phyloP scores from a whole-genome alignment of 1,139 yeast genomes.

The Torulaspora globosa region DNA sequence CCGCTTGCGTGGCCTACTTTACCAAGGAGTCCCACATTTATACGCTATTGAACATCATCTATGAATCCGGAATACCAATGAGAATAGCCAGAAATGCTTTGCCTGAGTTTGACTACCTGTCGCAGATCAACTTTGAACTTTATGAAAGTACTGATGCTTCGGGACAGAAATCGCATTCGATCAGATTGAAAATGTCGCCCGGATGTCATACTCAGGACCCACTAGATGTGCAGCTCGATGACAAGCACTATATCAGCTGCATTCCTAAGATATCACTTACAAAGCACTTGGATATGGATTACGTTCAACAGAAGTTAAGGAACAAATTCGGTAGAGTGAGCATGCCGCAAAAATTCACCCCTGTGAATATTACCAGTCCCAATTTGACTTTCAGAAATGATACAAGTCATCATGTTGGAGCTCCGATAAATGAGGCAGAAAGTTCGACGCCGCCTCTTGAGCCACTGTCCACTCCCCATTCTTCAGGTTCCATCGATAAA shows the following conservation, averaged over 20 bases:
- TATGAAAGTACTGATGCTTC: conserved; percentile 73
- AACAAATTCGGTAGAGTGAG: conserved; percentile 82
- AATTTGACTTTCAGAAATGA: conserved; percentile 34
- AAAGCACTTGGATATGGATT: conserved; percentile 87
- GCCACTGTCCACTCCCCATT: conserved; percentile 12
- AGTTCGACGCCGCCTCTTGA: conserved; percentile 12
- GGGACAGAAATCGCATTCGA: conserved; percentile 76
- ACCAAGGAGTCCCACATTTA: conserved; percentile 97
- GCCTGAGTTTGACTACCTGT: conserved; percentile 92
- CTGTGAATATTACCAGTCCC: conserved; percentile 81
- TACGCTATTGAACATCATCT: conserved; percentile 82
- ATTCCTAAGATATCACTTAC: conserved; percentile 88
- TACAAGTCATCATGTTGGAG: conserved; percentile 8
- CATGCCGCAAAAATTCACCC: conserved; percentile 85
- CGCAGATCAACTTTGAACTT: conserved; percentile 90
- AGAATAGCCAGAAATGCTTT: conserved; percentile 89
- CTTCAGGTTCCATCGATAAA: conserved; percentile 13
- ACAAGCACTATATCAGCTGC: conserved; percentile 93
- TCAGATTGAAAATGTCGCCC: conserved; percentile 85
- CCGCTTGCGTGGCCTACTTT: conserved; percentile 84
- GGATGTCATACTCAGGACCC: conserved; percentile 99
- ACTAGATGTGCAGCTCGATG: conserved; percentile 90
- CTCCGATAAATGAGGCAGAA: conserved; percentile 2
- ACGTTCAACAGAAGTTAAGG: conserved; percentile 76
- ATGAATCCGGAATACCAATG: conserved; percentile 93